phyloP scores from a whole-genome alignment of 192 early-diverging fungal species.

The Allomyces macrogynus region DNA sequence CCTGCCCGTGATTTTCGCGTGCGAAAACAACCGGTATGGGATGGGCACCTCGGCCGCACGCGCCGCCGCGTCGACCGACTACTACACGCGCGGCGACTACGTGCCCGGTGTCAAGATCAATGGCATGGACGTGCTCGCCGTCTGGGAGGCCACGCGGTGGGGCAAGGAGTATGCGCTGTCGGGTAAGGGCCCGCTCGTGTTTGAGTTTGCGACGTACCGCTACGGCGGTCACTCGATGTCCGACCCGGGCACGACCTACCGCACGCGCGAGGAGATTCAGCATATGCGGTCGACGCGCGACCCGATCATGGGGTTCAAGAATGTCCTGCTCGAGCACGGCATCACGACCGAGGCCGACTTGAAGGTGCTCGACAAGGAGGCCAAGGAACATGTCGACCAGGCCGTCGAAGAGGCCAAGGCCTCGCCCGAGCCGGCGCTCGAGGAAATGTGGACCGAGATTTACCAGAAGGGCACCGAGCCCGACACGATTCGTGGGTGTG shows the following conservation, averaged over 20 bases:
- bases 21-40: slow-evolving; percentile 98
- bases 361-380: slow-evolving; percentile 86
- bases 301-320: slow-evolving; percentile 81
- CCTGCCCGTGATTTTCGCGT: slow-evolving; percentile 77
- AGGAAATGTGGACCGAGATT: slow-evolving; percentile 61
- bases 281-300: slow-evolving; percentile 89
- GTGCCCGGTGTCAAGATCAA: slow-evolving; percentile 84
- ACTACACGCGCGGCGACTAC: slow-evolving; percentile 91
- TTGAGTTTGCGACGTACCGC: slow-evolving; percentile 94
- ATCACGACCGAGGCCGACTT: slow-evolving; percentile 64
- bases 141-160: slow-evolving; percentile 56
- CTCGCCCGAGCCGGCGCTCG: slow-evolving; percentile 42
- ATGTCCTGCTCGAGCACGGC: slow-evolving; percentile 48
- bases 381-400: slow-evolving; percentile 64
- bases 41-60: slow-evolving; percentile 88
- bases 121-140: slow-evolving; percentile 88
- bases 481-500: slow-evolving; percentile 41
- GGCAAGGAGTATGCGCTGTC: slow-evolving; percentile 64
- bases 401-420: slow-evolving; percentile 66
- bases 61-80: slow-evolving; percentile 79
- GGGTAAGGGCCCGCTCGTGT: slow-evolving; percentile 77
- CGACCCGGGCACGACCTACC: slow-evolving; percentile 97
- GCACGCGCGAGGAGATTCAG: slow-evolving; percentile 96
- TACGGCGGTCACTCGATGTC: slow-evolving; percentile 99
- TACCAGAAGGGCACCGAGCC: slow-evolving; percentile 61